Base-by-base conservation (phyloP, 805 yeast species). In the Yueomyces sp. region DNA sequence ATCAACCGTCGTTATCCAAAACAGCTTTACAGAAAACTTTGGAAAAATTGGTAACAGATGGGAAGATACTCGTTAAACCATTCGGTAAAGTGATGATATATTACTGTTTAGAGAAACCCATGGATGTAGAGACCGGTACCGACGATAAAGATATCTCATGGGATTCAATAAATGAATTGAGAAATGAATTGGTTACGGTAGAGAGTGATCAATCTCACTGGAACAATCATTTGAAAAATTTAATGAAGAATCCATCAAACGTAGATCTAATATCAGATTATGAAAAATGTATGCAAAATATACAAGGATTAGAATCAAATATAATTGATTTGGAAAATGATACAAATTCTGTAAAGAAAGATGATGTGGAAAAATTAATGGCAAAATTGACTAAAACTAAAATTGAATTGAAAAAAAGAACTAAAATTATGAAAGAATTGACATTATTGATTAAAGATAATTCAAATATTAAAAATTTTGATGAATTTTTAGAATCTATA, bases 81-180 rank as follows among this genome's bases (percentile, higher is more conserved):
- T 69, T 68, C 45, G 78, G 77, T 0, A 74, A 72, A 47, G 54
- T 66, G 33, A 50, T 49, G 0, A 66, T 70, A 28, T 72, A 70
- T 42, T 65, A 69, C 30, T 70, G 69, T 38, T 60, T 62, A n/a
- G 68, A 69, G 44, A 49, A 55, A 5, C 12, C 12, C 8, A 9
- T n/a, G 5, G 7, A 11, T 11, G 11, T 8, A 31, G 34, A 31
- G 11, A 34, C 37, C n/a, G 5, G 5, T 11, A 52, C 54, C 36
- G 11, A 31, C 36, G 11, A 46, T 45, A 3, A 39, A 3, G 50
- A 49, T n/a, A 43, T 44, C 8, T 46, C 52, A 2, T 46, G 53
- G n/a, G 54, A 52, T 28, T 47, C 42, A 26, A 38, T 57, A 28
- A 39, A 44, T n/a, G 52, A 55, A 38, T 44, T 56, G 43, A 52